Percentiles rank a stretch among this genome's conserved stretches.
Conservation (phyloP, 352 stramenopile genomes). For the Phytophthora hibernalis region DNA sequence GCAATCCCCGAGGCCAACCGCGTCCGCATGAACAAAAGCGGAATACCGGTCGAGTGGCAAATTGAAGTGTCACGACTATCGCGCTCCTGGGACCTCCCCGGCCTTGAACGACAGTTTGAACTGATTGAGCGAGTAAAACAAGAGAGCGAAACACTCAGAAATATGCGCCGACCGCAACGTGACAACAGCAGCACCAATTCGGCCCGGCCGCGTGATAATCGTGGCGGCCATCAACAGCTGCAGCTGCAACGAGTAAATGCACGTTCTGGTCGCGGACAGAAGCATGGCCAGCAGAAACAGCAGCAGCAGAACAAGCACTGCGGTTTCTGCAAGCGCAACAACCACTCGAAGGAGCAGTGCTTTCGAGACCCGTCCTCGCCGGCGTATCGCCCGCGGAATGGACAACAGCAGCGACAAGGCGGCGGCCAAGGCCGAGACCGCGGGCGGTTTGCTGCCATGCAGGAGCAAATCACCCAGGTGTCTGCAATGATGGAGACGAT, state of each 20-base stretch:
- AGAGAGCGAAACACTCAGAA: not conserved
- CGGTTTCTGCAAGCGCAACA: not conserved
- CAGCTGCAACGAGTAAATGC: not conserved
- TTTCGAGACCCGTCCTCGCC: not conserved
- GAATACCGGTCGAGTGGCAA: conserved; percentile 1
- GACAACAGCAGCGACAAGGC: conserved; percentile 1
- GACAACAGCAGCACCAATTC: not conserved
- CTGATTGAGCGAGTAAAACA: not conserved
- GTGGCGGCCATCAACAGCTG: not conserved
- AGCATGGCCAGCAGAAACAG: not conserved
- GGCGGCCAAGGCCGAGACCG: not conserved
- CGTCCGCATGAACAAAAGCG: conserved; percentile 3
- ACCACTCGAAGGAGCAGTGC: not conserved
- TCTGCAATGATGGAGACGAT: conserved; percentile 19
- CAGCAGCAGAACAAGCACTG: not conserved
- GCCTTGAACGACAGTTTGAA: not conserved
- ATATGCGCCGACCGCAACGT: not conserved
- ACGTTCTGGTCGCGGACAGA: not conserved
- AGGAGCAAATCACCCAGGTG: conserved; percentile 10
- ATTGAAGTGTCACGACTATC: conserved; percentile 1
- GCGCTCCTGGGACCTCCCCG: not conserved
- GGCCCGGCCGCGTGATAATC: not conserved
- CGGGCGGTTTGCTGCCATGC: conserved; percentile 6
- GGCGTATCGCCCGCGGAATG: not conserved
- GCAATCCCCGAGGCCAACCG: not conserved